Evolutionary conservation across 371 early-diverging fungal genomes (phyloP).

Genomic region (Mortierella sp.): DNA sequence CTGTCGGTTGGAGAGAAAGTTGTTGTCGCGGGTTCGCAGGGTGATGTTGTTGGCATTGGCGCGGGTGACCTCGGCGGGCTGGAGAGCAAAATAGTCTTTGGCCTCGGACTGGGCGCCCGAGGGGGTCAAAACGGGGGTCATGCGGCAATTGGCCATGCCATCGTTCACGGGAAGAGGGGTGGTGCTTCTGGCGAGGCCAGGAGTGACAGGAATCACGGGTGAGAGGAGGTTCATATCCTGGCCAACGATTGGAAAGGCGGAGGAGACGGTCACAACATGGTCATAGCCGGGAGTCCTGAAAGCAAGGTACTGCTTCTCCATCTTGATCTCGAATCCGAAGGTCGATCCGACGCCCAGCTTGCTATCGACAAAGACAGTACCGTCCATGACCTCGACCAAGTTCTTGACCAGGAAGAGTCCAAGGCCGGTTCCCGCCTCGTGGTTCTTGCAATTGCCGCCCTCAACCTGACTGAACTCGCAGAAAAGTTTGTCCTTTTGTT

Average conservation of each 20-base stretch:
- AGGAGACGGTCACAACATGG: conserved; percentile 56
- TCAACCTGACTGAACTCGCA: conserved; percentile 64
- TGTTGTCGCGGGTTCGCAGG: conserved; percentile 50
- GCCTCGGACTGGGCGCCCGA: conserved; percentile 24
- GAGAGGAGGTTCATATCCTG: conserved; percentile 27
- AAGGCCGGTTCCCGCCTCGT: conserved; percentile 67
- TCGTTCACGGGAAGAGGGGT: conserved; percentile 31
- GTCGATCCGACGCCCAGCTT: conserved; percentile 56
- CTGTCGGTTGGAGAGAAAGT: conserved; percentile 52
- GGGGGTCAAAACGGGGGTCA: conserved; percentile 26
- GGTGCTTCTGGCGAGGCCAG: conserved; percentile 50
- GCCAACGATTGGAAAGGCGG: conserved; percentile 30
- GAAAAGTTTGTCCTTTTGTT: conserved; percentile 67
- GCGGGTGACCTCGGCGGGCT: conserved; percentile 49
- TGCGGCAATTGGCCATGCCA: not conserved
- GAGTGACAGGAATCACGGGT: conserved; percentile 49
- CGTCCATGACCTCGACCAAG: conserved; percentile 57
- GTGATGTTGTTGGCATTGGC: conserved; percentile 59
- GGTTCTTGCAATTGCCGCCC: conserved; percentile 52
- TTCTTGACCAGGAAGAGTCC: conserved; percentile 58
- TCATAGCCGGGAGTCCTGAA: conserved; percentile 54
- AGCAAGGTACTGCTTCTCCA: conserved; percentile 58
- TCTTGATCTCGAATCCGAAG: conserved; percentile 58
- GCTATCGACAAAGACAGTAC: conserved; percentile 48
- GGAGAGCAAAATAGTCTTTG: conserved; percentile 45